phyloP scores from a whole-genome alignment of 495 filamentous ascomycete genomes.

The Xylaria intraflava region DNA sequence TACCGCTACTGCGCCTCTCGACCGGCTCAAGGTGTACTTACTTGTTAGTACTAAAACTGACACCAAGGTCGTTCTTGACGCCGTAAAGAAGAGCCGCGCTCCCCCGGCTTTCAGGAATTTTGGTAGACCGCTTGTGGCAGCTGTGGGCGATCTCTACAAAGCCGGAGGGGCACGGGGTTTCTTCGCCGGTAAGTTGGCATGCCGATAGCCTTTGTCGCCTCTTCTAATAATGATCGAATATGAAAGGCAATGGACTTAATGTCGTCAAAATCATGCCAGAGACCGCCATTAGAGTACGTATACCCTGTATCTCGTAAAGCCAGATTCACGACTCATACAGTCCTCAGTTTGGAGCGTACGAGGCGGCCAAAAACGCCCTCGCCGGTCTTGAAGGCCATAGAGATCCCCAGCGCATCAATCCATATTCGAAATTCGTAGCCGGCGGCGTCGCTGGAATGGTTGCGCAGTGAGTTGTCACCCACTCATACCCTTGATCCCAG shows the following conservation, averaged over 20 bases:
- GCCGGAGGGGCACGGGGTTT: constrained; percentile 86
- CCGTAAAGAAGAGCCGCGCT: constrained; percentile 65
- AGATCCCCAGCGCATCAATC: constrained; percentile 69
- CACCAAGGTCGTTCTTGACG: constrained; percentile 49
- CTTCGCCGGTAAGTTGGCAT: constrained; percentile 70
- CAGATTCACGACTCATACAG: neutral
- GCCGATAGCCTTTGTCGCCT: neutral
- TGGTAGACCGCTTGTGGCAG: constrained; percentile 61
- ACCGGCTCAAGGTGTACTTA: constrained; percentile 94
- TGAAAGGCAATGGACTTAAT: constrained; percentile 88
- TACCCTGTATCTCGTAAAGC: neutral
- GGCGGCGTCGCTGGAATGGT: constrained; percentile 87
- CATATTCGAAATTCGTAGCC: constrained; percentile 81
- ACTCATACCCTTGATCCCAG: constrained; percentile 16
- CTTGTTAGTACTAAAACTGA: constrained; percentile 77
- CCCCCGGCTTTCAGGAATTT: constrained; percentile 59
- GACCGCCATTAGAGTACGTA: constrained; percentile 69
- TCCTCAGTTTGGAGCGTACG: constrained; percentile 79
- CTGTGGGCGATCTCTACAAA: constrained; percentile 69
- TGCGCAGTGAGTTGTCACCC: constrained; percentile 60
- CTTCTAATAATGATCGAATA: constrained; percentile 8
- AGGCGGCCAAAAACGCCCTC: constrained; percentile 84
- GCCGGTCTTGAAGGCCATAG: constrained; percentile 82
- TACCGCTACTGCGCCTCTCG: constrained; percentile 89
- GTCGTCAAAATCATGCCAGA: constrained; percentile 97